A percentile compares a stretch with the other conserved stretches of the same genome.
Evolutionary conservation across 2,329 filamentous ascomycete species (phyloP).

Genomic region (Xenoacremonium recifei): DNA sequence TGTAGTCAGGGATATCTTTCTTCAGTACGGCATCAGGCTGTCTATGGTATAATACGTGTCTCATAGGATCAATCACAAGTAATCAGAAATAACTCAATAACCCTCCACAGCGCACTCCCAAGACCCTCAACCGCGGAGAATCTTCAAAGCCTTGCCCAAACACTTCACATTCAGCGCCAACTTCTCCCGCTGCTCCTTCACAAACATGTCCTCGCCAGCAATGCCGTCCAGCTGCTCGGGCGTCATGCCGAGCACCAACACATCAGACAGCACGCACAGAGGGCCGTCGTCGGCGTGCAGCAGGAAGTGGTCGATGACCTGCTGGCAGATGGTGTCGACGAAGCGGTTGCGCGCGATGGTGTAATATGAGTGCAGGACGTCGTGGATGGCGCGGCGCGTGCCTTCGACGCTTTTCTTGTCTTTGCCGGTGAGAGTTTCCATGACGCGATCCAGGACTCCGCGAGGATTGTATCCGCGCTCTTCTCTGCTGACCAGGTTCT

Average conservation of each 20-base stretch:
- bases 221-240: slow-evolving; percentile 51
- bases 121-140: slow-evolving; percentile 21
- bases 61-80: no score
- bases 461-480: background rate
- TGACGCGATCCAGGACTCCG: background rate
- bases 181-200: slow-evolving; percentile 39
- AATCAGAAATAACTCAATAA: no score
- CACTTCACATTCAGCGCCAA: slow-evolving; percentile 46
- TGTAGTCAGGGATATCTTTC: no score
- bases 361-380: slow-evolving; percentile 62
- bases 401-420: slow-evolving; percentile 30
- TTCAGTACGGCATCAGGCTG: no score
- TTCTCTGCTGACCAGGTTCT: background rate
- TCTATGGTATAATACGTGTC: no score
- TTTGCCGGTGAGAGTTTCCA: background rate
- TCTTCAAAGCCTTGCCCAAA: slow-evolving; percentile 35
- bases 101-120: background rate
- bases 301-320: slow-evolving; percentile 55
- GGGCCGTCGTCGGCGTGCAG: slow-evolving; percentile 49
- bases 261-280: slow-evolving; percentile 49
- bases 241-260: slow-evolving; percentile 47
- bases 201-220: slow-evolving; percentile 53
- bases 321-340: slow-evolving; percentile 60
- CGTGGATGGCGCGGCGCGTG: slow-evolving; percentile 52
- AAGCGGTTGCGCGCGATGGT: slow-evolving; percentile 60